phyloP scores from a whole-genome alignment of 345 rosid genomes.

The Arabis alpina region DNA sequence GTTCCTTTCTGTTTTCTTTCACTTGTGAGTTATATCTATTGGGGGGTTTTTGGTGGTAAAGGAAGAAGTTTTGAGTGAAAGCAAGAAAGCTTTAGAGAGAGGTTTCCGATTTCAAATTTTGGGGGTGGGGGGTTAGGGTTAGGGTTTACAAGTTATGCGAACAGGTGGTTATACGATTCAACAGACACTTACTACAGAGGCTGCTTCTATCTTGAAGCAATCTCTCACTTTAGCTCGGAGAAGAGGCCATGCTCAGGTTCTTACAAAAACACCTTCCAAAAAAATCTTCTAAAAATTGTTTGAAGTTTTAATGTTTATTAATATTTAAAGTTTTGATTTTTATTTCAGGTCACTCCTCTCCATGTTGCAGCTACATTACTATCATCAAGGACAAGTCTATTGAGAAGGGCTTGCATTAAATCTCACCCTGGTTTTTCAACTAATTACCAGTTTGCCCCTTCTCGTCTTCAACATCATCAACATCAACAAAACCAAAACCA shows the following conservation, averaged over 20 bases:
- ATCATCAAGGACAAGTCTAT: constrained; percentile 54
- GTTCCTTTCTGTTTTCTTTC: constrained; percentile 23
- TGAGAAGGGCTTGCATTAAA: constrained; percentile 74
- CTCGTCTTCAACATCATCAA: constrained; percentile 43
- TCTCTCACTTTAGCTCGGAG: constrained; percentile 87
- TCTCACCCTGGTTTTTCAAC: constrained; percentile 54
- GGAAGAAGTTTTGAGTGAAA: constrained; percentile 20
- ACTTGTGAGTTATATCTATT: constrained; percentile 20
- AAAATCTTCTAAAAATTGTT: no score
- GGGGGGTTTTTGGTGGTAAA: constrained; percentile 36
- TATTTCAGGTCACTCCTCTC: constrained; percentile 70
- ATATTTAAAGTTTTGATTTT: not conserved
- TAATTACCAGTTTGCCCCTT: constrained; percentile 48
- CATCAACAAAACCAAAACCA: constrained; percentile 49
- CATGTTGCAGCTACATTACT: constrained; percentile 81
- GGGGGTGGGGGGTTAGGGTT: constrained; percentile 63
- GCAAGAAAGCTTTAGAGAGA: constrained; percentile 28
- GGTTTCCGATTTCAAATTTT: constrained; percentile 25
- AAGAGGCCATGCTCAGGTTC: constrained; percentile 94
- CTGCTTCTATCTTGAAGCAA: constrained; percentile 96
- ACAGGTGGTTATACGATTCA: constrained; percentile 90
- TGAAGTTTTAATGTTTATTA: constrained; percentile 18
- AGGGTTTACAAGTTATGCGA: constrained; percentile 86
- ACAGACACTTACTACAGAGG: constrained; percentile 97
- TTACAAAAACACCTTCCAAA: not conserved